A percentile compares a stretch with the other conserved stretches of the same genome.
Evolutionary conservation across 495 filamentous ascomycete genomes (phyloP).

Genomic region (Copromyces sp.): DNA sequence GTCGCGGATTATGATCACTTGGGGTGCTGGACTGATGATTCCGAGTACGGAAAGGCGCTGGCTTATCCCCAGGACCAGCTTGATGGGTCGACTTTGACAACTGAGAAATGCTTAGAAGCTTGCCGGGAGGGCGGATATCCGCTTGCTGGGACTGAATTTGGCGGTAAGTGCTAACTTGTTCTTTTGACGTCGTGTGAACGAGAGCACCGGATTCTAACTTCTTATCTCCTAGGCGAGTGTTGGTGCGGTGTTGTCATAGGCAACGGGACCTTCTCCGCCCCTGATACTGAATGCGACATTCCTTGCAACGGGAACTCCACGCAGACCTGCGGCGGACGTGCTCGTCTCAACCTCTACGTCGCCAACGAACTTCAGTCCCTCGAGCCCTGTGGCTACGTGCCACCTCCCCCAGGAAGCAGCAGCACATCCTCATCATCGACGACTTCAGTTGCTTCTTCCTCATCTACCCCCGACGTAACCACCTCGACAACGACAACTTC

Average conservation of each 20-base stretch:
- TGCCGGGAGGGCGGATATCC: slow-evolving; percentile 38
- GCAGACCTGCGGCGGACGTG: slow-evolving; percentile 37
- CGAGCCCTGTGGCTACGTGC: slow-evolving; percentile 34
- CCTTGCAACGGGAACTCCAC: slow-evolving; percentile 37
- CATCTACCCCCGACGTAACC: not conserved
- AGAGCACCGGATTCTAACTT: slow-evolving; percentile 1
- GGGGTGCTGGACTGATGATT: slow-evolving; percentile 50
- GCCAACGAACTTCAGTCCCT: slow-evolving; percentile 31
- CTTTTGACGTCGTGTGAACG: slow-evolving; percentile 3
- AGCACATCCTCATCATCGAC: not conserved
- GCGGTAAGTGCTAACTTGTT: slow-evolving; percentile 22
- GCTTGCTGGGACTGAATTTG: slow-evolving; percentile 43
- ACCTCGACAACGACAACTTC: not conserved
- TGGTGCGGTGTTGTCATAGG: slow-evolving; percentile 39
- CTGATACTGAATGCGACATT: slow-evolving; percentile 31
- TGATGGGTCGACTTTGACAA: slow-evolving; percentile 26
- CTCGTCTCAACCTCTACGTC: slow-evolving; percentile 36
- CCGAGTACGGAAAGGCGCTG: slow-evolving; percentile 36
- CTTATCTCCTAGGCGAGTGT: slow-evolving; percentile 23
- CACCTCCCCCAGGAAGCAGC: slow-evolving; percentile 6
- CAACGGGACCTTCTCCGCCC: slow-evolving; percentile 33
- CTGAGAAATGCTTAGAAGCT: slow-evolving; percentile 34
- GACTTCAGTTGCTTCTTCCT: not conserved
- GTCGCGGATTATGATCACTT: slow-evolving; percentile 37
- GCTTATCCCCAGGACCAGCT: slow-evolving; percentile 35